Base-by-base conservation (phyloP, 441 rosid genomes). In the Pelargonium myrrhifolium region DNA sequence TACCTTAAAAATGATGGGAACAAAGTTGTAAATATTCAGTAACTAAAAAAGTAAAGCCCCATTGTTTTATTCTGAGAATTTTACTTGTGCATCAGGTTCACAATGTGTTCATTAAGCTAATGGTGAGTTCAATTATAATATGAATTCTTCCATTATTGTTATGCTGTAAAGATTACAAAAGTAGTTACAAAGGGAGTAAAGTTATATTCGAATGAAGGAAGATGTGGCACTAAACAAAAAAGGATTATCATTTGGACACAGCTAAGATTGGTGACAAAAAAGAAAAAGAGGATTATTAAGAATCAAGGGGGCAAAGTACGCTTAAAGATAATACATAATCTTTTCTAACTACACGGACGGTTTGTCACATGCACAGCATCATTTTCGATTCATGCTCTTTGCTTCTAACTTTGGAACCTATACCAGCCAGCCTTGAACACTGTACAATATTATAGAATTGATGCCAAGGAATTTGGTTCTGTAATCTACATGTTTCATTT, bases 121-220 rank as follows among this genome's bases (percentile, higher is more conserved):
- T n/a, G n/a, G n/a, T 18, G 26, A 20, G 42, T 9, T 53, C 14
- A 22, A 31, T 26, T 73, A 43, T 26, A 47, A 24, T 58, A 67
- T 39, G 60, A 11, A 31, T 39, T 31, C 0, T 43, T 62, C 37
- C 26, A 55, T 70, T 64, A 64, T 35, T 60, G 65, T 53, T 22
- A 63, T 68, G 71, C 82, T 78, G 80, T 71, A 76, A 76, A 74
- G 78, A 68, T 59, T 22, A 14, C 39, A 62, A 42, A 53, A 15
- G 5, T 9, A 42, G 42, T n/a, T n/a, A n/a, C n/a, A n/a, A n/a
- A n/a, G n/a, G n/a, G n/a, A n/a, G 37, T 68, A 14, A 20, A 45
- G 14, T 9, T 53, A 61, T 47, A 17, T 47, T 47, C 3, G 11
- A 47, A 47, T 47, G 12, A 47, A 47, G 49, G 11, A 43, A 43